Percentiles rank a stretch among this genome's conserved stretches.
phyloP scores from a whole-genome alignment of 176 grass and related monocot genomes.

The Cocos nucifera region DNA sequence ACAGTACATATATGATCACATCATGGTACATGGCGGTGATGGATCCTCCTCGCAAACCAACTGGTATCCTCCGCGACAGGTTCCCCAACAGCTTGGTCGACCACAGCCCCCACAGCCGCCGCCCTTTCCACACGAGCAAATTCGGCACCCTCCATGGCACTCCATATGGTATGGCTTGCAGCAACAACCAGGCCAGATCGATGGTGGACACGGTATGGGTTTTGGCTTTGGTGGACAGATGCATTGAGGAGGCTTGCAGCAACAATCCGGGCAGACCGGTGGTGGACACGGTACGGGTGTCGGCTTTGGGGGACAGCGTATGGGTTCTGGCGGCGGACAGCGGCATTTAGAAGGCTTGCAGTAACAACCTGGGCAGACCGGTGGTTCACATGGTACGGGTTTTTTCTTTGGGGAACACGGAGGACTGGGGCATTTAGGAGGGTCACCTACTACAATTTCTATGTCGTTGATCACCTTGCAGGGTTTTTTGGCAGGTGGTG shows the following conservation, averaged over 20 bases:
- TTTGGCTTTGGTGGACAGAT: too few species aligned
- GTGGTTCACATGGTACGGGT: neutral
- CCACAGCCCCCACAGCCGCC: neutral
- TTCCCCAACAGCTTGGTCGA: too few species aligned
- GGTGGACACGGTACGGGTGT: neutral
- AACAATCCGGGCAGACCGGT: conserved; percentile 1
- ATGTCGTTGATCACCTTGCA: conserved; percentile 42
- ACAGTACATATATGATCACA: conserved; percentile 22
- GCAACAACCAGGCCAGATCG: neutral
- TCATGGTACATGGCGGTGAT: conserved; percentile 29
- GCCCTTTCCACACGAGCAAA: conserved; percentile 16
- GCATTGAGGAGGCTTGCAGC: too few species aligned
- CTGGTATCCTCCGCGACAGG: conserved; percentile 14
- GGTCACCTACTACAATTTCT: conserved; percentile 24
- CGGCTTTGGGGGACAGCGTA: conserved; percentile 2
- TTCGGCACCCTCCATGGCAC: conserved; percentile 34
- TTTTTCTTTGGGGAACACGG: conserved; percentile 5
- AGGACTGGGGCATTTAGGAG: too few species aligned
- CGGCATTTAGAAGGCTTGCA: neutral
- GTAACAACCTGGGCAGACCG: conserved; percentile 22
- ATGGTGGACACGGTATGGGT: too few species aligned
- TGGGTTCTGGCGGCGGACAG: too few species aligned
- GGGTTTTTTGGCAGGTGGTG: neutral
- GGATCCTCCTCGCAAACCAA: conserved; percentile 44
- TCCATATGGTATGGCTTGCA: conserved; percentile 33